Evolutionary conservation across 108 stramenopile species (phyloP), one percentile per base, ranked within the genome.

Genomic region (Asterionellopsis glacialis): DNA sequence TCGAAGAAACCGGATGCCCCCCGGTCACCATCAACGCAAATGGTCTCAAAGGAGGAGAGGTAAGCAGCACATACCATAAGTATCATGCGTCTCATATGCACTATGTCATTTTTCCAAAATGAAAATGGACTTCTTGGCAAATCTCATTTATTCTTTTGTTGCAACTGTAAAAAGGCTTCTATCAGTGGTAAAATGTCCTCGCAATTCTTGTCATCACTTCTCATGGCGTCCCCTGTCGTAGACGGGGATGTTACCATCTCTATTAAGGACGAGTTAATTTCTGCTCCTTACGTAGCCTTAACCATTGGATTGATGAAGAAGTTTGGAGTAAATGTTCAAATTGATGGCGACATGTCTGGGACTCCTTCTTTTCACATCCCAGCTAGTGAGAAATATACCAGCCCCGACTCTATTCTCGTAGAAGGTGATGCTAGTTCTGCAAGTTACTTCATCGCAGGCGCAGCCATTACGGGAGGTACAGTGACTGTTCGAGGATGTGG

Each of bases 381-480:
- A 12, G 60, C 72, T 19, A 60, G 67, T 10, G 82, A 77, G 61
- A 78, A 74, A 57, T 97, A 96, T 82, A 62, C 67, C 26, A 72
- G 83, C 55, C 77, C 88, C 12, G 66, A 28, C 27, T 74, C 69
- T 15, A 95, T 96, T 49, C 74, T 96, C 39, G 94, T 97, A 14
- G 95, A 98, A 64, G 97, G 97, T 12, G 97, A 98, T 82, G 96
- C 97, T 40, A 94, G 90, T 57, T 94, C 91, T 11, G 97, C 97
- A 14, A 88, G 85, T 52, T 98, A 98, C 68, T 98, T 98, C 74
- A 78, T 98, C 40, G 97, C 95, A 7, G 97, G 96, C 28, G 96
- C 95, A 0, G 96, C 96, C 53, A 96, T 97, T 55, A 95, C 96
- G 9, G 97, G 97, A 28, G 95, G 96, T 4, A 90, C 83, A 7